Evolutionary conservation across 805 yeast genomes (phyloP), one percentile per base, ranked within the genome.

Genomic region (Schwanniomyces polymorphus): DNA sequence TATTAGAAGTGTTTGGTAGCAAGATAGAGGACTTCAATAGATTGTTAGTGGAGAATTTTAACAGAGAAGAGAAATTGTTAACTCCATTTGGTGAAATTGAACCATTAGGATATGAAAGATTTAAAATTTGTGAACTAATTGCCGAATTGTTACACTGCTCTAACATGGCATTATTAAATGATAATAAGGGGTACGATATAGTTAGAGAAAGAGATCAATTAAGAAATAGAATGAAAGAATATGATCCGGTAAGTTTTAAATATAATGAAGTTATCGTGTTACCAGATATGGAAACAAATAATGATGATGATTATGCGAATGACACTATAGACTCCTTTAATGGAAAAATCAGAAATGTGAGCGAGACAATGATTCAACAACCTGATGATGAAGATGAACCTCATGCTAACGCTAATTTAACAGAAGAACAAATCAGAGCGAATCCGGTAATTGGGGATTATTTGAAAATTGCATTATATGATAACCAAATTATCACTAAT

Each of bases 141-240:
- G 79, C 79, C 2, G 79, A 74, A 53, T 64, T 74, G 33, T 63
- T 74, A 42, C 79, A 74, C 58, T 74, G 79, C 47, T 72, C 76
- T 11, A 74, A 73, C 54, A 74, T 74, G 79, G 75, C 76, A 12
- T 58, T 74, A 42, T 59, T 73, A 28, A 74, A 74, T 51, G 77
- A 72, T 52, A 70, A 70, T 46, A 71, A 71, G 56, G 79, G 78
- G 8, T 70, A 52, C 48, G 75, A 68, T 25, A 68, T 72, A 17
- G 79, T 74, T 17, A 53, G 56, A 38, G 66, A 64, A 42, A 53
- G 79, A 25, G 76, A 74, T 51, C 67, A 59, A 18, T 58, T 73
- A 43, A 55, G 77, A 44, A 46, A 52, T 27, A 70, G 69, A 45
- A 66, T 73, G 76, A 72, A 70, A 54, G 68, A 63, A 39, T 64